A percentile compares a stretch with the other conserved stretches of the same genome.
These are phyloP conservation scores for Cydonia oblonga DNA, from an alignment of 331 rosid genomes.

Conservation along the genomic window DNA sequence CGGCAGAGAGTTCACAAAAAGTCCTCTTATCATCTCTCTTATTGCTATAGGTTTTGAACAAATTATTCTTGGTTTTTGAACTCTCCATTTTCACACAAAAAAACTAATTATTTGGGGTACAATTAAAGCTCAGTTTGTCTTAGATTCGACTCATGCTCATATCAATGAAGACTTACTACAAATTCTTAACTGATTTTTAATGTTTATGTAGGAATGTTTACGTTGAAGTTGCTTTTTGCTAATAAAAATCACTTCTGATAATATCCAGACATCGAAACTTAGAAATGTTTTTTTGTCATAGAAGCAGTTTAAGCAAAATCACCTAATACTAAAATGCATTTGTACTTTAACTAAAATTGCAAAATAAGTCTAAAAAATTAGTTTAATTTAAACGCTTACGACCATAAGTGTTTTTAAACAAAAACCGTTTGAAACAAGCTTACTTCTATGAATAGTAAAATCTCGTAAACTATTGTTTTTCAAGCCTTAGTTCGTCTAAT, in stretches of 20 bases:
- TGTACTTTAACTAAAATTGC: too few relatives aligned
- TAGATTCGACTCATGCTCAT: not conserved
- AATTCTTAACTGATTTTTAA: not conserved
- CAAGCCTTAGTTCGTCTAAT: not conserved
- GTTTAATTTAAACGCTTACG: too few relatives aligned
- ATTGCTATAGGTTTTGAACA: not conserved
- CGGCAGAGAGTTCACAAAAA: rapidly evolving
- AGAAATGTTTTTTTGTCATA: not conserved
- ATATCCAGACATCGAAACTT: not conserved
- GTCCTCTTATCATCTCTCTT: too few relatives aligned
- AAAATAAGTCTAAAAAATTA: not conserved
- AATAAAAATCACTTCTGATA: too few relatives aligned
- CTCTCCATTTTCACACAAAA: not conserved
- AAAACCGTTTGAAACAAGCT: too few relatives aligned
- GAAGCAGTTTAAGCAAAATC: not conserved
- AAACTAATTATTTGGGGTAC: not conserved
- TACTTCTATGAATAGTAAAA: not conserved
- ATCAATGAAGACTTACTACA: not conserved
- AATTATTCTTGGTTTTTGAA: not conserved
- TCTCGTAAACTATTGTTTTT: too few relatives aligned
- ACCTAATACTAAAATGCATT: too few relatives aligned
- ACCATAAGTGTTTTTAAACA: too few relatives aligned
- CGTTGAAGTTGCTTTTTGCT: not conserved
- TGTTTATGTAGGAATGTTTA: too few relatives aligned
- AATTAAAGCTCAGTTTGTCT: too few relatives aligned